Evolutionary conservation across 345 rosid species (phyloP).

Genomic region (Rhizophora apiculata): DNA sequence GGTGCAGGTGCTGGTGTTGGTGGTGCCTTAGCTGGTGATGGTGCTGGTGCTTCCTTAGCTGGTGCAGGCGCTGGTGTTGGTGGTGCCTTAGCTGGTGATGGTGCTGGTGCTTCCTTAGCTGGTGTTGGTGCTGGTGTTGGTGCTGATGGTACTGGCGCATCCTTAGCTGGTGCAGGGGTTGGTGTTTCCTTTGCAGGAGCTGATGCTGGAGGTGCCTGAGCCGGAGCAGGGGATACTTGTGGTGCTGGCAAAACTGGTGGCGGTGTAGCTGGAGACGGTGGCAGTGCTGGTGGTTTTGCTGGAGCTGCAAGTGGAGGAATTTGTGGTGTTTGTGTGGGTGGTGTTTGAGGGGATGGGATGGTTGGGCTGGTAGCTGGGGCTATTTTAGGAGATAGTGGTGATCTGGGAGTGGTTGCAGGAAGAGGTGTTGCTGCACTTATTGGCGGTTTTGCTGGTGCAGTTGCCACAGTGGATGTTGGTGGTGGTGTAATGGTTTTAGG

Average conservation of each 20-base stretch:
- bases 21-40: slow-evolving; percentile 29
- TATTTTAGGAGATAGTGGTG: slow-evolving; percentile 56
- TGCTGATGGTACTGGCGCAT: slow-evolving; percentile 32
- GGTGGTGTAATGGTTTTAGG: slow-evolving; percentile 24
- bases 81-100: slow-evolving; percentile 23
- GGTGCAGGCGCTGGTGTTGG: slow-evolving; percentile 6
- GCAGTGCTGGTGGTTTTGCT: slow-evolving; percentile 43
- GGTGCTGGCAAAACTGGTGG: slow-evolving; percentile 28
- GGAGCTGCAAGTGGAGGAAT: slow-evolving; percentile 54
- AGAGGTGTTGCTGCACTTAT: slow-evolving; percentile 43
- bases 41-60: slow-evolving; percentile 5
- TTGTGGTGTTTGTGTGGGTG: slow-evolving; percentile 50
- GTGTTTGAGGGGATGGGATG: slow-evolving; percentile 46
- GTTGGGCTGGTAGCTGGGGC: slow-evolving; percentile 62
- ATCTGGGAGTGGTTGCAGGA: slow-evolving; percentile 43
- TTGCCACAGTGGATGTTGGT: not conserved
- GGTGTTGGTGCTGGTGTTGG: slow-evolving; percentile 28
- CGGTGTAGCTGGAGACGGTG: slow-evolving; percentile 32
- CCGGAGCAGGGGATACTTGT: slow-evolving; percentile 29
- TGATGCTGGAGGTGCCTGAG: slow-evolving; percentile 26
- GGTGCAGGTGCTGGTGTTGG: slow-evolving; percentile 30
- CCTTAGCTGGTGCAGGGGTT: slow-evolving; percentile 27
- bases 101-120: slow-evolving; percentile 24
- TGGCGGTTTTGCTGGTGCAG: slow-evolving; percentile 44
- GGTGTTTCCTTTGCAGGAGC: slow-evolving; percentile 20